Percentiles rank a stretch among this genome's conserved stretches.
These are phyloP conservation scores for Pistacia atlantica DNA, from an alignment of 345 rosid species.

Conservation along the genomic window DNA sequence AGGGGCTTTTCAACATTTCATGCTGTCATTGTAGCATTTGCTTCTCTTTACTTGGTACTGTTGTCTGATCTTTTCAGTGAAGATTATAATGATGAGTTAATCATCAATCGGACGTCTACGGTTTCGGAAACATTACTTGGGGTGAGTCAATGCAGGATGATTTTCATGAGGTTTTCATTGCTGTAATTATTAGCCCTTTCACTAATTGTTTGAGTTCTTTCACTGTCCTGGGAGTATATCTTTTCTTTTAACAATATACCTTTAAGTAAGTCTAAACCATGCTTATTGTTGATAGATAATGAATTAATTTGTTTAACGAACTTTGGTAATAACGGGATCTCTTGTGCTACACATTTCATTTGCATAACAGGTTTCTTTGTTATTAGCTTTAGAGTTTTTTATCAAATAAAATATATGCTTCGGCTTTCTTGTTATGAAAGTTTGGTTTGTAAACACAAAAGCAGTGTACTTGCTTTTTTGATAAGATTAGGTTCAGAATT, in stretches of 20 bases:
- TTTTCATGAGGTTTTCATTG: not conserved
- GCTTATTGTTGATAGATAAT: not conserved
- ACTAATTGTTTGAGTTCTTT: not conserved
- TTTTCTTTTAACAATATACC: not conserved
- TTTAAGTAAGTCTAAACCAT: not conserved
- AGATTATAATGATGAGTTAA: constrained; percentile 47
- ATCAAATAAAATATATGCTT: not conserved
- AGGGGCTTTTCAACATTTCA: constrained; percentile 93
- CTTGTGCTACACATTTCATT: not conserved
- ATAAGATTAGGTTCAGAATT: no score
- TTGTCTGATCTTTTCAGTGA: constrained; percentile 63
- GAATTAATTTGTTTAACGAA: not conserved
- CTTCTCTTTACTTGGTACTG: constrained; percentile 63
- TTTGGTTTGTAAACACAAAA: no score
- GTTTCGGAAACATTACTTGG: constrained; percentile 61
- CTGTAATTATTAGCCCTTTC: constrained; percentile 1
- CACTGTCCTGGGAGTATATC: not conserved
- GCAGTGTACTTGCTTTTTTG: no score
- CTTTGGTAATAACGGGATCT: not conserved
- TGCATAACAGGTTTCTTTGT: not conserved
- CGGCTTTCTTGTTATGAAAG: not conserved
- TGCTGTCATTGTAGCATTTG: constrained; percentile 62
- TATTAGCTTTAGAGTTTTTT: not conserved
- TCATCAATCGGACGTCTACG: constrained; percentile 54
- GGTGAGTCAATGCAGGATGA: constrained; percentile 40